A percentile compares a stretch with the other conserved stretches of the same genome.
Conservation (phyloP, 495 filamentous ascomycete species). For the Penicillium simplicissimum region DNA sequence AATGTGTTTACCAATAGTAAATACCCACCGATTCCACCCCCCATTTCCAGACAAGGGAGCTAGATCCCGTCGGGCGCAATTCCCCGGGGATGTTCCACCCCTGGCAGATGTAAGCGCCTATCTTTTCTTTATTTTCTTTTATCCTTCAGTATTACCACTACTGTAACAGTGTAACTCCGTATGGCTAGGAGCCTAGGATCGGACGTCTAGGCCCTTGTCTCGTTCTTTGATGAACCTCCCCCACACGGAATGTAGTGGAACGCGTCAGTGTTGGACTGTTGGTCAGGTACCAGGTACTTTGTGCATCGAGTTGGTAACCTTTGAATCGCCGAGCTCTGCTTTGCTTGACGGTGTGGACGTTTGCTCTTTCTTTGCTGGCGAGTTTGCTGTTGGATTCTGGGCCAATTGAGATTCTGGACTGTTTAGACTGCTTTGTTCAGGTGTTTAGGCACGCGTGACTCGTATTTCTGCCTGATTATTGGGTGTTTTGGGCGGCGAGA, state of each 20-base stretch:
- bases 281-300: background rate
- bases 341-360: background rate
- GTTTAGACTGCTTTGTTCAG: slow-evolving; percentile 10
- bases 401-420: background rate
- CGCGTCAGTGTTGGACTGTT: background rate
- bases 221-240: background rate
- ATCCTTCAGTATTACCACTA: too few relatives aligned
- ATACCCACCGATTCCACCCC: background rate
- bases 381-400: background rate
- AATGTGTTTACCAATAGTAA: background rate
- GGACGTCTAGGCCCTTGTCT: background rate
- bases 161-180: too few relatives aligned
- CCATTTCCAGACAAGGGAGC: slow-evolving; percentile 13
- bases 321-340: background rate
- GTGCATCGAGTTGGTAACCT: background rate
- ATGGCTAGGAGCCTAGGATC: too few relatives aligned
- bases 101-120: slow-evolving; percentile 8
- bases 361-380: background rate
- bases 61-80: slow-evolving; percentile 6
- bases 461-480: slow-evolving; percentile 11
- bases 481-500: slow-evolving; percentile 15
- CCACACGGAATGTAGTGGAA: background rate
- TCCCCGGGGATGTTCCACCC: slow-evolving; percentile 8
- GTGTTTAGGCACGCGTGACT: background rate
- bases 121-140: background rate